phyloP scores from a whole-genome alignment of 2,329 filamentous ascomycete genomes.

The Exserohilum turcica region DNA sequence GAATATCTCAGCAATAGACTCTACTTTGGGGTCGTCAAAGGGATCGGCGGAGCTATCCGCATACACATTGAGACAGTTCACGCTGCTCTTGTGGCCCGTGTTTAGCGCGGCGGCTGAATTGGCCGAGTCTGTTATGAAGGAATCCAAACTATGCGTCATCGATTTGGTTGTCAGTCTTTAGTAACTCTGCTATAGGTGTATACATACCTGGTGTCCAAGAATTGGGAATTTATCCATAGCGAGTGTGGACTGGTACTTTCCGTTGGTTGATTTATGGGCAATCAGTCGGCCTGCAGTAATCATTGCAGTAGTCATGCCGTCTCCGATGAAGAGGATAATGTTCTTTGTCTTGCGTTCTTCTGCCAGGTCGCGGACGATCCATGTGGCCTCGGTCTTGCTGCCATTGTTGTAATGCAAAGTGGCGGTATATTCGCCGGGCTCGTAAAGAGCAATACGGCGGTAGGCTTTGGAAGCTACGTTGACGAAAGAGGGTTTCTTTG shows the following conservation, averaged over 20 bases:
- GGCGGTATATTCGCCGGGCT: constrained; percentile 79
- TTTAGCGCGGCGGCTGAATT: constrained; percentile 84
- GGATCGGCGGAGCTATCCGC: constrained; percentile 73
- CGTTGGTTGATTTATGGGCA: constrained; percentile 81
- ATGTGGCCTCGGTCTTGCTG: constrained; percentile 73
- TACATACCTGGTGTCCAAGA: constrained; percentile 69
- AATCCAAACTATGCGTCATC: constrained; percentile 85
- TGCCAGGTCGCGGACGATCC: constrained; percentile 74
- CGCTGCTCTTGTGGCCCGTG: constrained; percentile 80
- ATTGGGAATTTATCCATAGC: constrained; percentile 82
- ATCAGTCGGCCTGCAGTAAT: constrained; percentile 80
- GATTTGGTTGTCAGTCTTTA: too few species aligned
- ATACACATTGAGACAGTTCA: constrained; percentile 82
- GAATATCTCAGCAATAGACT: constrained; percentile 81
- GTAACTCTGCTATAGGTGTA: too few species aligned
- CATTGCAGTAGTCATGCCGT: constrained; percentile 73
- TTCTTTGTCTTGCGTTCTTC: constrained; percentile 80
- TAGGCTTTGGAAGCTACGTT: constrained; percentile 82
- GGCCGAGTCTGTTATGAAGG: constrained; percentile 84
- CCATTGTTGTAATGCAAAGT: constrained; percentile 76
- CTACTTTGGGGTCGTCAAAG: constrained; percentile 85
- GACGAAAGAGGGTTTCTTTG: constrained; percentile 70
- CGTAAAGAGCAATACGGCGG: constrained; percentile 73
- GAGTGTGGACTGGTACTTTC: constrained; percentile 77
- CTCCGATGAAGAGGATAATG: constrained; percentile 82